A percentile compares a stretch with the other conserved stretches of the same genome.
These are phyloP conservation scores for Malassezia restricta DNA, from an alignment of 1,284 basidiomycete species.

Conservation along the genomic window DNA sequence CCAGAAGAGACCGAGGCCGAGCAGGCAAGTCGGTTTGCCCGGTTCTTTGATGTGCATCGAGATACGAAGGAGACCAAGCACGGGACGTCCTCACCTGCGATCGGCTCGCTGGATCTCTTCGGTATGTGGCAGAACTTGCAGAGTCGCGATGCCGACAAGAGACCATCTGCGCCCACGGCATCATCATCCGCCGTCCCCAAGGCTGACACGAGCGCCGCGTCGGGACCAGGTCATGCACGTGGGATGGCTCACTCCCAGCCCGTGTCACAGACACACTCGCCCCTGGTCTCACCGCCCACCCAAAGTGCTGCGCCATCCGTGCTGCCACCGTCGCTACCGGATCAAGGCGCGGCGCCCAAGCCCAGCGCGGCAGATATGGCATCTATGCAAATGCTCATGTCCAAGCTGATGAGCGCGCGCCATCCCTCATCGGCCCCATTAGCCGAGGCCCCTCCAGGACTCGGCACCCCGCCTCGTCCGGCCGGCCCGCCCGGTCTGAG, in stretches of 20 bases:
- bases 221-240: neutral
- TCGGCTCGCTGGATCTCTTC: constrained; percentile 2
- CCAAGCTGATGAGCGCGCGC: constrained; percentile 26
- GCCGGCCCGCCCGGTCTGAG: neutral
- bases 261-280: neutral
- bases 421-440: neutral
- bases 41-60: constrained; percentile 37
- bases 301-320: neutral
- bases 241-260: neutral
- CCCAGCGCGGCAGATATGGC: constrained; percentile 35
- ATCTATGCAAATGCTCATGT: constrained; percentile 45
- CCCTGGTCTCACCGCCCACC: neutral
- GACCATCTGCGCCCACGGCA: neutral
- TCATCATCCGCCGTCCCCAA: neutral
- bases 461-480: neutral
- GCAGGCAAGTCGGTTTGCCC: constrained; percentile 43
- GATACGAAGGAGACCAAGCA: constrained; percentile 1
- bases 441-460: neutral
- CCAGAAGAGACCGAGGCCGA: constrained; percentile 23
- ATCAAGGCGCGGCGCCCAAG: neutral
- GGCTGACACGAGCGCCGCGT: neutral
- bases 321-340: neutral
- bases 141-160: constrained; percentile 2
- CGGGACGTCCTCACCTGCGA: neutral
- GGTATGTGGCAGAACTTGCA: constrained; percentile 9